These are phyloP conservation scores for Isabelozyma gotoi DNA, from an alignment of 805 yeast species.

Conservation along the genomic window DNA sequence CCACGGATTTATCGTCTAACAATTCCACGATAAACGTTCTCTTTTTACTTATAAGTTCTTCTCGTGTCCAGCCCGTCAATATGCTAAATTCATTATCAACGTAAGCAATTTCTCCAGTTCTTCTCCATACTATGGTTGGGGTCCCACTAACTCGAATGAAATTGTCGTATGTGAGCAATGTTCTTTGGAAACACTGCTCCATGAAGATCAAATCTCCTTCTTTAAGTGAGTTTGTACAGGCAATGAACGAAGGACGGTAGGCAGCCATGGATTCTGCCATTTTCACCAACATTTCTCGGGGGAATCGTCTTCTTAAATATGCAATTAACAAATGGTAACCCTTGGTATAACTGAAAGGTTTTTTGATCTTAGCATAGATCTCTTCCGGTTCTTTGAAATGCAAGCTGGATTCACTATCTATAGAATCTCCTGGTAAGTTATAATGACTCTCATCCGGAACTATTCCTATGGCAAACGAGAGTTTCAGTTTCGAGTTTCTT, in stretches of 20 bases:
- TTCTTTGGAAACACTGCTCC: slow-evolving; percentile 95
- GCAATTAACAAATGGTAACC: slow-evolving; percentile 83
- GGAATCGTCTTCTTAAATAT: slow-evolving; percentile 71
- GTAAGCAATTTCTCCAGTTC: slow-evolving; percentile 93
- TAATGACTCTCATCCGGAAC: slow-evolving; percentile 34
- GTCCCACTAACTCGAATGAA: slow-evolving; percentile 85
- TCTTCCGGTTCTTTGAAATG: slow-evolving; percentile 64
- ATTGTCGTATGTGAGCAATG: slow-evolving; percentile 83
- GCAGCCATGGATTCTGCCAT: slow-evolving; percentile 89
- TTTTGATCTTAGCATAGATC: slow-evolving; percentile 69
- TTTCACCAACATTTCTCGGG: slow-evolving; percentile 64
- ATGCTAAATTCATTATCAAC: slow-evolving; percentile 93
- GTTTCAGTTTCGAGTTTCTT: slow-evolving; percentile 37
- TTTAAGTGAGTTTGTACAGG: slow-evolving; percentile 83
- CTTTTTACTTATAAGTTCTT: slow-evolving; percentile 59
- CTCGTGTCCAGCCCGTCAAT: slow-evolving; percentile 85
- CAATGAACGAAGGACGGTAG: slow-evolving; percentile 89
- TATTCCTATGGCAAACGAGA: slow-evolving; percentile 51
- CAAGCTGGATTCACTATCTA: slow-evolving; percentile 13
- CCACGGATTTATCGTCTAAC: slow-evolving; percentile 82
- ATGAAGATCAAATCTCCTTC: slow-evolving; percentile 91
- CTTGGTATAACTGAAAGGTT: slow-evolving; percentile 85
- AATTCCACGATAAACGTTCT: slow-evolving; percentile 77
- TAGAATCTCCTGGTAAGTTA: slow-evolving; percentile 12
- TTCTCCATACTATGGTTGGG: slow-evolving; percentile 92